Evolutionary conservation across 352 stramenopile species (phyloP).

Genomic region (Globisporangium paroecandrum): DNA sequence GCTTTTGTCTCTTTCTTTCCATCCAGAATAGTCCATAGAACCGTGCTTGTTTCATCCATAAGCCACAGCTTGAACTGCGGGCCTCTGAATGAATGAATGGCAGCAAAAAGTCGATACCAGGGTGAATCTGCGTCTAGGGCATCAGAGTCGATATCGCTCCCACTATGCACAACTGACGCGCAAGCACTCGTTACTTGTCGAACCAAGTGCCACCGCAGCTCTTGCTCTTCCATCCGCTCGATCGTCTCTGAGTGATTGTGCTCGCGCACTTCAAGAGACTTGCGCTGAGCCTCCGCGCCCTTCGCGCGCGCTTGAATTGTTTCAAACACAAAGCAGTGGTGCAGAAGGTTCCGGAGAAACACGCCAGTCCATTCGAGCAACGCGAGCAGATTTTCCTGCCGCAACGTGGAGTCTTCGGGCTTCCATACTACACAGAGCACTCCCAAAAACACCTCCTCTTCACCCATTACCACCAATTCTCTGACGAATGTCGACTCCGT

Average conservation of each 20-base stretch:
- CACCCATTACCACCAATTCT: not conserved
- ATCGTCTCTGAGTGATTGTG: not conserved
- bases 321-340: not conserved
- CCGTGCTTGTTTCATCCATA: not conserved
- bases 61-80: constrained; percentile 6
- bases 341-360: constrained; percentile 6
- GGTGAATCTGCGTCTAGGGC: not conserved
- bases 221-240: not conserved
- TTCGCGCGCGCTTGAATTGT: too few relatives aligned
- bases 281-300: not conserved
- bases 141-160: not conserved
- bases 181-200: not conserved
- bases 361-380: constrained; percentile 12
- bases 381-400: not conserved
- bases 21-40: constrained; percentile 3
- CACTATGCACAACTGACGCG: not conserved
- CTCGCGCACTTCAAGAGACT: not conserved
- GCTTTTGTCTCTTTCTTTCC: not conserved
- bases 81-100: not conserved
- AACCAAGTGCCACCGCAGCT: not conserved
- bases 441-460: not conserved
- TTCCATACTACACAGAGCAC: constrained; percentile 4
- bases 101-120: not conserved
- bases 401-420: not conserved
- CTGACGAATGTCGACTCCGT: not conserved